These are phyloP conservation scores for Aspergillus taichungensis DNA, from an alignment of 495 filamentous ascomycete species.

Conservation along the genomic window DNA sequence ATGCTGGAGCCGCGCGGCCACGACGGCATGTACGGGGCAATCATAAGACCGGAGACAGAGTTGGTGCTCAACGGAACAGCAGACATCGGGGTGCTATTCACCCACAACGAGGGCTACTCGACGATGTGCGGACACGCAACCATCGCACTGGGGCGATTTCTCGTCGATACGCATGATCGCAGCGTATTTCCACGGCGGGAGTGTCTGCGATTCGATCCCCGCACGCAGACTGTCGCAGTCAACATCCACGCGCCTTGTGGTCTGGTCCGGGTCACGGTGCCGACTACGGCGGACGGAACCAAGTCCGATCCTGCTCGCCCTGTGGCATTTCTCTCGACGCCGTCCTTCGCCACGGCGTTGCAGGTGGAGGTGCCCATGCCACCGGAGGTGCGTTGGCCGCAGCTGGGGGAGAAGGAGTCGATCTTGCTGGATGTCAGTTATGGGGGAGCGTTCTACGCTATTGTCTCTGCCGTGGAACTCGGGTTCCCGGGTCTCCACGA, in stretches of 20 bases:
- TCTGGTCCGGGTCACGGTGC: conserved; percentile 11
- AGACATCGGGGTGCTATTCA: conserved; percentile 40
- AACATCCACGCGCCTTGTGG: conserved; percentile 18
- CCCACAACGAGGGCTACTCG: conserved; percentile 67
- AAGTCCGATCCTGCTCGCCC: conserved; percentile 12
- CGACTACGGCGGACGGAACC: conserved; percentile 5
- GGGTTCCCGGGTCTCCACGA: conserved; percentile 13
- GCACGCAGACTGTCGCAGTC: conserved; percentile 1
- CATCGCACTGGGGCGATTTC: conserved; percentile 26
- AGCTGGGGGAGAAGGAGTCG: conserved; percentile 6
- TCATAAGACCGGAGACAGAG: conserved; percentile 21
- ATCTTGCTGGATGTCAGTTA: conserved; percentile 15
- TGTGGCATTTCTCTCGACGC: conserved; percentile 18
- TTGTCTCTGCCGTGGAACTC: conserved; percentile 11
- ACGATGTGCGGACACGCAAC: conserved; percentile 58
- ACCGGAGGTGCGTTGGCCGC: conserved; percentile 12
- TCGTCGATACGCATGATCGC: conserved; percentile 18
- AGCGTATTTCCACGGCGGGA: conserved; percentile 16
- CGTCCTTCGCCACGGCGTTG: conserved; percentile 14
- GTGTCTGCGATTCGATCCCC: conserved; percentile 5
- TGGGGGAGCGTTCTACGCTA: conserved; percentile 20
- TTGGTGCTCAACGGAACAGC: conserved; percentile 30
- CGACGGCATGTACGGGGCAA: conserved; percentile 27
- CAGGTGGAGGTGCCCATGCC: conserved; percentile 12
- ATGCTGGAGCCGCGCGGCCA: conserved; percentile 30